Conservation (phyloP, 2,329 filamentous ascomycete genomes). For the Botrytis elliptica region DNA sequence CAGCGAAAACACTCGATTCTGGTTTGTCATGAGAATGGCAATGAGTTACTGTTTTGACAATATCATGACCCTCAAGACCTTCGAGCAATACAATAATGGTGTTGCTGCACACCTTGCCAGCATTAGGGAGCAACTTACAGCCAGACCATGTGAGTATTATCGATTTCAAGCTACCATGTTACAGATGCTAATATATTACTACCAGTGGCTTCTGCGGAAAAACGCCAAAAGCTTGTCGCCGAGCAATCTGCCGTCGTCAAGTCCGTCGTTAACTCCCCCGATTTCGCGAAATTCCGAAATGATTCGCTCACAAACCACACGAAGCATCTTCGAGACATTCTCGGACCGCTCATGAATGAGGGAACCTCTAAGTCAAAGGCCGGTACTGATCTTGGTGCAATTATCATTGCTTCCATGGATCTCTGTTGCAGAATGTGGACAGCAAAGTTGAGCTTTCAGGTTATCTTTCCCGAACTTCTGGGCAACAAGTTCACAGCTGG, state of each 20-base stretch:
- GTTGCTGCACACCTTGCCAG: constrained; percentile 32
- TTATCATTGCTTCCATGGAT: constrained; percentile 32
- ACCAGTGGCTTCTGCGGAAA: constrained; percentile 28
- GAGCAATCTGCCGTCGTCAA: constrained; percentile 42
- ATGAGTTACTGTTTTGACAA: constrained; percentile 42
- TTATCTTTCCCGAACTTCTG: constrained; percentile 52
- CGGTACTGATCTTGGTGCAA: constrained; percentile 41
- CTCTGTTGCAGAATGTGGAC: constrained; percentile 48
- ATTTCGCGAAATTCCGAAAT: constrained; percentile 36
- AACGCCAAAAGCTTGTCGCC: constrained; percentile 41
- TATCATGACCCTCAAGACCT: constrained; percentile 41
- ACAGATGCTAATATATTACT: neutral
- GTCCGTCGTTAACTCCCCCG: constrained; percentile 41
- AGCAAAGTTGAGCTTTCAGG: constrained; percentile 44
- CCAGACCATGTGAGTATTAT: constrained; percentile 35
- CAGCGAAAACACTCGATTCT: constrained; percentile 38
- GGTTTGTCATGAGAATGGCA: constrained; percentile 43
- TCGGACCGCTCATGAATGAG: constrained; percentile 45
- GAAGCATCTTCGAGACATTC: constrained; percentile 44
- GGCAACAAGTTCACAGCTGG: constrained; percentile 49
- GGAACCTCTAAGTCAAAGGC: constrained; percentile 41
- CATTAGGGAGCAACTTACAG: constrained; percentile 26
- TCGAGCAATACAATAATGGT: constrained; percentile 37
- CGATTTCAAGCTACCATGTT: no score
- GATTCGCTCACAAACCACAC: constrained; percentile 28